Base-by-base conservation (phyloP, 495 filamentous ascomycete species). In the Aspergillus mulundensis region DNA sequence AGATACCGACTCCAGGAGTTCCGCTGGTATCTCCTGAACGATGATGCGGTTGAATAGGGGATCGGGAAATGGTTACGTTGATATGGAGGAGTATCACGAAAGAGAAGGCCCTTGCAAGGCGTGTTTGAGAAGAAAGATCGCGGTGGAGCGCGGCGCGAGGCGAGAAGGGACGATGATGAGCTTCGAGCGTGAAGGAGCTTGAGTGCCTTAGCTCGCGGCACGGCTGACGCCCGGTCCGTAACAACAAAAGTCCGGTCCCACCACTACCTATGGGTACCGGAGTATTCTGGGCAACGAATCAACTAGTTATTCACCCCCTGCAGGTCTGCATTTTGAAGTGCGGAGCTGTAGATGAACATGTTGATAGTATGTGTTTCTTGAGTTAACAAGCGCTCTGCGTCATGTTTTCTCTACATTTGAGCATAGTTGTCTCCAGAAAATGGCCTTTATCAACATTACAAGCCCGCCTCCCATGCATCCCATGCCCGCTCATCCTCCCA, bases 121-220 rank as follows among this genome's bases (percentile, higher is more conserved):
- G 61, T 59, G 63, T 62, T 48, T 34, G 23, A 54, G 53, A 32
- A 58, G 50, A 50, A 32, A 21, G 30, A 49, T 42, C 50, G 57
- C 32, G 53, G 43, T 53, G 48, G 58, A 54, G 56, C 56, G 57
- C 59, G 59, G 59, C 62, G 57, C 58, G 52, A 56, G 25, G 43
- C 38, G 28, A 54, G 48, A 57, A 57, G 48, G 41, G 49, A 45
- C 53, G 54, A 56, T 48, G 50, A 54, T 34, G 61, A 61, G 61
- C 61, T 64, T 56, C 55, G 32, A 62, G 54, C 43, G 21, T 25
- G 61, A 43, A 53, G 60, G 32, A 50, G 34, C 49, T 51, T 40
- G 11, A 49, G 62, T 45, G 55, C 53, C 57, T 58, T 48, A 50
- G 19, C n/a, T 19, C 32, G 5, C 2, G 32, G 8, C 32, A 36